Base-by-base conservation (phyloP, 805 yeast species). In the Myxozyma geophila region DNA sequence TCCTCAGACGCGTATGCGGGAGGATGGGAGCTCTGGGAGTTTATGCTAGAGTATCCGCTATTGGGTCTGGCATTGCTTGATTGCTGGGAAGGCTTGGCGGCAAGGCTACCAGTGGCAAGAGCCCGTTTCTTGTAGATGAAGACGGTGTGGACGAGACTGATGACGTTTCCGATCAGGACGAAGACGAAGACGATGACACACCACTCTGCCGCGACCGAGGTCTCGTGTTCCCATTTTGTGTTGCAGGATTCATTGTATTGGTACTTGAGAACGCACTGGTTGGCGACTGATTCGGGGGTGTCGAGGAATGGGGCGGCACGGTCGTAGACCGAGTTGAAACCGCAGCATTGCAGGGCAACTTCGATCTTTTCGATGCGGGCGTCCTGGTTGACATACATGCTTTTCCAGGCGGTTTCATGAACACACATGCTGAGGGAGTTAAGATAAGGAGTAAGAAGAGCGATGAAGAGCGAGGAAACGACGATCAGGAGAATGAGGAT, bases 141-240 rank as follows among this genome's bases (percentile, higher is more conserved):
- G 33, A 64, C 41, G n/a, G 67, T 57, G 58, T 60, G 64, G 48
- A 61, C 21, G 12, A 64, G 52, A 9, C 52, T 53, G 4, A 37
- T 56, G 39, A 60, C 33, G n/a, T 37, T 28, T 46, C 51, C 54
- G 55, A 54, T 46, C 10, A 62, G 49, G 36, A 58, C 28, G 17
- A 53, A 36, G 23, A 43, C 60, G 40, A 50, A 61, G 23, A 58
- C 61, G 40, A 49, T 54, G 28, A 55, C 53, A 44, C 65, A 61
- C 68, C 68, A 64, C 40, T 52, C 63, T 5, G 68, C 60, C 7
- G 55, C 66, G 41, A 56, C 58, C n/a, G 60, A 23, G 17, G 68
- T 46, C 50, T 64, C 61, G 36, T 54, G 64, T 48, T 37, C 55
- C 68, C 68, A 64, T 35, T 40, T 36, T 10, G 35, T 21, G n/a